Conservation (phyloP, 257 asterid genomes). For the Solanum pimpinellifolium region DNA sequence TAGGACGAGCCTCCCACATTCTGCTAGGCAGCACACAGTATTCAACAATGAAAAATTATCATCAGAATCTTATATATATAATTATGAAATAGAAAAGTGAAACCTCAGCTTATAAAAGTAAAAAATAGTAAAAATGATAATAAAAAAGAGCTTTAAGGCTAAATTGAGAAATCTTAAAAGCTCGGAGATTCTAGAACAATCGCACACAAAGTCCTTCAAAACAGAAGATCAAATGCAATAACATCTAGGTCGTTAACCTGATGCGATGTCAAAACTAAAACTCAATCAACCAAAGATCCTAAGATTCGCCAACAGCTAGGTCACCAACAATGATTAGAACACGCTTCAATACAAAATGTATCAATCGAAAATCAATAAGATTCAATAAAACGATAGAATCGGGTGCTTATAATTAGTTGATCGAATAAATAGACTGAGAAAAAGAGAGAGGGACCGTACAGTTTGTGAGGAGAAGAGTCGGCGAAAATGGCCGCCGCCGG, state of each 20-base stretch:
- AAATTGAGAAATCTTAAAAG: neutral
- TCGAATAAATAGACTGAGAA: neutral
- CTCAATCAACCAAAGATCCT: neutral
- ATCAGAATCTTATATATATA: neutral
- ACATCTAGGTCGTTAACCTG: neutral
- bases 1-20: conserved; percentile 58
- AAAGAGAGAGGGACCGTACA: conserved; percentile 15
- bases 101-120: neutral
- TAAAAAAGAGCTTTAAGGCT: neutral
- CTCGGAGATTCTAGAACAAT: neutral
- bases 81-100: neutral
- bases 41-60: neutral
- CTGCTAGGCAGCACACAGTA: conserved; percentile 17
- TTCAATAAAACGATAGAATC: neutral
- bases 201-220: neutral
- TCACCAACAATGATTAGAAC: neutral
- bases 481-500: conserved; percentile 43
- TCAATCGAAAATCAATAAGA: neutral
- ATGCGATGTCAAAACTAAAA: neutral
- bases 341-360: neutral
- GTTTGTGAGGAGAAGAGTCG: conserved; percentile 56
- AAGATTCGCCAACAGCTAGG: neutral
- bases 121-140: neutral
- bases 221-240: neutral
- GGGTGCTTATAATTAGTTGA: neutral